These are phyloP conservation scores for Diaporthe australafricana DNA, from an alignment of 2,329 filamentous ascomycete species.

Conservation along the genomic window DNA sequence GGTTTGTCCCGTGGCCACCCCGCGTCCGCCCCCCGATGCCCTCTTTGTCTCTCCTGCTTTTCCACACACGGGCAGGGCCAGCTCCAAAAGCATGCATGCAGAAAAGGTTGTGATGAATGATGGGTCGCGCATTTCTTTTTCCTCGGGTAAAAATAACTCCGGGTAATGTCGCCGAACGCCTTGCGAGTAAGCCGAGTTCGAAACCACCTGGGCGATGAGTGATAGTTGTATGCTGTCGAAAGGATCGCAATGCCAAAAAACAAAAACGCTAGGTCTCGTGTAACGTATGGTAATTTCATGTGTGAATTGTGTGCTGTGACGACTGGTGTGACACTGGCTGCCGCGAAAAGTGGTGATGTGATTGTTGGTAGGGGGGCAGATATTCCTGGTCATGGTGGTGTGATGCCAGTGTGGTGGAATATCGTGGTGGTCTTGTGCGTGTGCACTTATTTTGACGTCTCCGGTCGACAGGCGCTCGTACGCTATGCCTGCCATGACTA, in stretches of 20 bases:
- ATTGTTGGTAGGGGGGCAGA: background rate
- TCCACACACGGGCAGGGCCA: background rate
- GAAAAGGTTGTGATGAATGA: constrained; percentile 7
- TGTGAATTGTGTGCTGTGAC: constrained; percentile 1
- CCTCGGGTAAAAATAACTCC: background rate
- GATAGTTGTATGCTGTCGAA: constrained; percentile 16
- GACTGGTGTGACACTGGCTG: background rate
- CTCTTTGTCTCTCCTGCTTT: background rate
- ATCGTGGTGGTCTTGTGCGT: background rate
- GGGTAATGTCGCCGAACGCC: constrained; percentile 28
- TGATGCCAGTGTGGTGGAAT: background rate
- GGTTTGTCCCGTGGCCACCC: background rate
- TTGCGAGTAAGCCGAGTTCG: constrained; percentile 22
- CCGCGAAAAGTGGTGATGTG: background rate
- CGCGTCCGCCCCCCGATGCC: background rate
- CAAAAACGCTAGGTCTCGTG: constrained; percentile 10
- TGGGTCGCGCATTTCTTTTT: constrained; percentile 2
- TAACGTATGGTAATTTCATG: constrained; percentile 16
- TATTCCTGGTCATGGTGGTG: background rate
- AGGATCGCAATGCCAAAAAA: constrained; percentile 9
- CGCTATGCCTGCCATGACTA: constrained; percentile 3
- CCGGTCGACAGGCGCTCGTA: background rate
- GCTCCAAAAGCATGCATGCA: constrained; percentile 2
- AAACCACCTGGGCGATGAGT: background rate
- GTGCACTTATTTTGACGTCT: background rate